Base-by-base conservation (phyloP, 176 grass and related monocot species). In the Aegilops longissima region DNA sequence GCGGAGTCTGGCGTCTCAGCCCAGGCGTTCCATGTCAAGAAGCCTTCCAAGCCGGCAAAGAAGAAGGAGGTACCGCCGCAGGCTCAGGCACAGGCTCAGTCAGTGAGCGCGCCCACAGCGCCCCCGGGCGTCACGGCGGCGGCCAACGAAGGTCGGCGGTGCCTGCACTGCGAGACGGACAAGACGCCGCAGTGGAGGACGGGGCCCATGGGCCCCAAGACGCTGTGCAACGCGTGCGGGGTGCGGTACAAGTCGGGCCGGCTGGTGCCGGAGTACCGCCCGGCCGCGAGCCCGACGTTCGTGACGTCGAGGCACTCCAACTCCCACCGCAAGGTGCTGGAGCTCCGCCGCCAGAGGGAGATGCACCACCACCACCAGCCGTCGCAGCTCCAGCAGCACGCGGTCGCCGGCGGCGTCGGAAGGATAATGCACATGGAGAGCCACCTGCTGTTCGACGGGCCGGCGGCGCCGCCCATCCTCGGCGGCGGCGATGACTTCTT, bases 161-260 rank as follows among this genome's bases (percentile, higher is more conserved):
- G 96, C 88, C 84, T 96, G 7, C 96, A 98, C 91, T 98, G 96
- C 84, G 90, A 92, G 71, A 94, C 96, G 24, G 96, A 98, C 82
- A 98, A 93, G 93, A 98, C 96, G 24, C 96, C 96, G 65, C 97
- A 98, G 80, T 98, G 94, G 97, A 93, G 97, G 83, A 94, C 94
- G 6, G 97, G 97, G 52, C 97, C 96, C 21, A 87, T 96, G 92
- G 96, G 96, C 4, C 96, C 96, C 23, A 98, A 98, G 94, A 96
- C 96, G 77, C 88, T 98, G 79, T 98, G 96, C 93, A 98, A 98
- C 85, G 96, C 96, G 30, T 98, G 96, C 81, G 96, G 96, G 20
- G 96, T 96, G 59, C 86, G 96, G 12, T 96, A 86, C 93, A 96
- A 98, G 84, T 98, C 93, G 12, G 96, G 96, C 3, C 90, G 96